phyloP scores from a whole-genome alignment of 2,329 filamentous ascomycete genomes.

The Colletotrichum musae region DNA sequence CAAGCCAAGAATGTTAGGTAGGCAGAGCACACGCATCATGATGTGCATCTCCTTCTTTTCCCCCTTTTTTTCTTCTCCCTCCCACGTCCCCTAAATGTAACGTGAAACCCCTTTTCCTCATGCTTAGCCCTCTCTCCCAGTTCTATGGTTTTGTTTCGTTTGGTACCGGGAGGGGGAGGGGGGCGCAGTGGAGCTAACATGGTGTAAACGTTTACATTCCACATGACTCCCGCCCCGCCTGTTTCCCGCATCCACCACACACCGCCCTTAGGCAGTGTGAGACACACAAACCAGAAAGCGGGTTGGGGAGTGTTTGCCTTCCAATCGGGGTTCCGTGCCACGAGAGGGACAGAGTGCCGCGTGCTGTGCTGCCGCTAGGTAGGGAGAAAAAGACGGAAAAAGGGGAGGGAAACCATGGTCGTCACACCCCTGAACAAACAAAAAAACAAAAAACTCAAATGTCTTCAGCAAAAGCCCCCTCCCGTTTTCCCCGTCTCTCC shows the following conservation, averaged over 20 bases:
- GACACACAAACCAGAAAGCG: too few species aligned
- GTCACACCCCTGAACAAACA: background rate
- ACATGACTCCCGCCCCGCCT: background rate
- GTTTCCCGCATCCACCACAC: too few species aligned
- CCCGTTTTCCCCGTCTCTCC: background rate
- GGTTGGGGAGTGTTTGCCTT: too few species aligned
- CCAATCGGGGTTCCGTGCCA: too few species aligned
- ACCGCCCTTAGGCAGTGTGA: too few species aligned
- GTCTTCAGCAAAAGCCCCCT: constrained; percentile 5
- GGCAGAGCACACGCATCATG: background rate
- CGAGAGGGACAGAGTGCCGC: constrained; percentile 1
- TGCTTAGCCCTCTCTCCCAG: background rate
- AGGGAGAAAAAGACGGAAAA: background rate
- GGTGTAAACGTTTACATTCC: background rate
- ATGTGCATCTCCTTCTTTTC: constrained; percentile 3
- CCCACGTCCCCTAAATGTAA: background rate
- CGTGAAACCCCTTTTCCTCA: background rate
- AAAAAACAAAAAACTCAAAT: constrained; percentile 23
- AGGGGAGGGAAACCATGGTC: background rate
- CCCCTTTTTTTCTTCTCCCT: background rate
- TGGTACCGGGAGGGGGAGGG: too few species aligned
- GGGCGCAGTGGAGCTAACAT: background rate
- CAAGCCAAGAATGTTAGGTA: background rate
- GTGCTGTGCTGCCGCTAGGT: constrained; percentile 26
- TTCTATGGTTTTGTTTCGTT: background rate